Evolutionary conservation across 1,284 basidiomycete species (phyloP).

Genomic region (Veloboletus limbatus): DNA sequence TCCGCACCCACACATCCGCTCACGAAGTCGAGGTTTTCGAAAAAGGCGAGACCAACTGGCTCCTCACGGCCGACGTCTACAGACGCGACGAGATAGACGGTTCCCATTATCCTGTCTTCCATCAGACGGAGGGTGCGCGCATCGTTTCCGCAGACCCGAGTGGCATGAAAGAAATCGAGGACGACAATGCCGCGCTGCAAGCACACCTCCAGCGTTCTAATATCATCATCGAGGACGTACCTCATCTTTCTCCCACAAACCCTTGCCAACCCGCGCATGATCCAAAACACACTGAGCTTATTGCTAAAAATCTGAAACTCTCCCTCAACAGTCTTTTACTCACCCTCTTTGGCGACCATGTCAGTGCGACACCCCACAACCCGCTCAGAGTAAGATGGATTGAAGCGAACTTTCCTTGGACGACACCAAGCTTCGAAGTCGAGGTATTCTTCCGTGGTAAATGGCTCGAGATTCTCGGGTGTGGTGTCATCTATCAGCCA

Average conservation of each 20-base stretch:
- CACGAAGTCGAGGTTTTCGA: slow-evolving; percentile 95
- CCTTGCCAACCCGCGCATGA: slow-evolving; percentile 81
- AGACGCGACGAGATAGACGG: slow-evolving; percentile 97
- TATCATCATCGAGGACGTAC: slow-evolving; percentile 85
- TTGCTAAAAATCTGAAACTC: slow-evolving; percentile 86
- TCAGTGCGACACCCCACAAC: slow-evolving; percentile 46
- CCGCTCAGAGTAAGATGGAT: slow-evolving; percentile 95
- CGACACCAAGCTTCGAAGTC: slow-evolving; percentile 95
- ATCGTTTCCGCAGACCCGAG: slow-evolving; percentile 61
- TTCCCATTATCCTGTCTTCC: slow-evolving; percentile 97
- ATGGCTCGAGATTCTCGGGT: slow-evolving; percentile 97
- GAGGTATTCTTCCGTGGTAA: slow-evolving; percentile 96
- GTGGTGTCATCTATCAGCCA: slow-evolving; percentile 87
- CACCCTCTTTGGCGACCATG: slow-evolving; percentile 70
- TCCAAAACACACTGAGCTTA: slow-evolving; percentile 63
- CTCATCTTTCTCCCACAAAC: slow-evolving; percentile 71
- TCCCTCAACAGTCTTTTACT: slow-evolving; percentile 89
- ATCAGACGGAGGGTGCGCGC: slow-evolving; percentile 96
- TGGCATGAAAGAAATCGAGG: slow-evolving; percentile 57
- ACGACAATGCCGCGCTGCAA: slow-evolving; percentile 64
- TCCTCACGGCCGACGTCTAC: slow-evolving; percentile 98
- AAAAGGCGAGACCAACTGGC: slow-evolving; percentile 76
- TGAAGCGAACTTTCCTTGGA: slow-evolving; percentile 97
- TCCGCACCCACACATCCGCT: slow-evolving; percentile 96
- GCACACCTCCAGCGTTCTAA: slow-evolving; percentile 63